A percentile compares a stretch with the other conserved stretches of the same genome.
Conservation (phyloP, 345 rosid species). For the Limnanthes douglasii region DNA sequence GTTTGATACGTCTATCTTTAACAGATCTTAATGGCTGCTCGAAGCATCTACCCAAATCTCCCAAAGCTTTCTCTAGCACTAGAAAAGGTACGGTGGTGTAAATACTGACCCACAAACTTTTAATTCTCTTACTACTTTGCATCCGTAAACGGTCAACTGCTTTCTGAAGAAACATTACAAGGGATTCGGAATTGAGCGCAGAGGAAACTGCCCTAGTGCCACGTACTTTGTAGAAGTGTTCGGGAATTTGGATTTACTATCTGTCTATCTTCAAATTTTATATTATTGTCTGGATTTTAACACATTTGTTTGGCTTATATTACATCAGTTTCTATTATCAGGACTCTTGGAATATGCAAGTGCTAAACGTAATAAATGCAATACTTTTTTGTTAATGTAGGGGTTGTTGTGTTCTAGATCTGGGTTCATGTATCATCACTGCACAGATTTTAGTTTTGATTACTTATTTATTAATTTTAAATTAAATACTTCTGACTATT, state of each 20-base stretch:
- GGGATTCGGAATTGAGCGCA: too few species aligned
- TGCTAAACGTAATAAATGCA: too few species aligned
- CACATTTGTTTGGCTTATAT: too few species aligned
- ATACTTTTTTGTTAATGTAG: too few species aligned
- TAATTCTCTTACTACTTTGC: neutral
- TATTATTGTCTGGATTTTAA: neutral
- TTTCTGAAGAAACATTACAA: too few species aligned
- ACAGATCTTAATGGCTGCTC: slow-evolving; percentile 73
- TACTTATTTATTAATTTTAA: neutral
- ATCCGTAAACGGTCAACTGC: neutral
- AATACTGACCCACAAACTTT: neutral
- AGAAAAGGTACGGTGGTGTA: slow-evolving; percentile 45
- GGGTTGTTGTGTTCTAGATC: too few species aligned
- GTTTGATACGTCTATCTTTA: neutral
- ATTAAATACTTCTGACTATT: neutral
- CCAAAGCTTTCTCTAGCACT: slow-evolving; percentile 90
- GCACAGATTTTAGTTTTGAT: neutral
- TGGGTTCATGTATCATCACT: neutral
- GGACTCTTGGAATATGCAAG: too few species aligned
- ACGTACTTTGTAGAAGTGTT: too few species aligned
- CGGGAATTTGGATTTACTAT: neutral
- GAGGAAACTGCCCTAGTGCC: too few species aligned
- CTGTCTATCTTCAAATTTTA: neutral
- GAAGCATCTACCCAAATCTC: slow-evolving; percentile 68
- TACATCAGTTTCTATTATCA: neutral